Evolutionary conservation across 805 yeast genomes (phyloP).

Genomic region (Candida quercuum): DNA sequence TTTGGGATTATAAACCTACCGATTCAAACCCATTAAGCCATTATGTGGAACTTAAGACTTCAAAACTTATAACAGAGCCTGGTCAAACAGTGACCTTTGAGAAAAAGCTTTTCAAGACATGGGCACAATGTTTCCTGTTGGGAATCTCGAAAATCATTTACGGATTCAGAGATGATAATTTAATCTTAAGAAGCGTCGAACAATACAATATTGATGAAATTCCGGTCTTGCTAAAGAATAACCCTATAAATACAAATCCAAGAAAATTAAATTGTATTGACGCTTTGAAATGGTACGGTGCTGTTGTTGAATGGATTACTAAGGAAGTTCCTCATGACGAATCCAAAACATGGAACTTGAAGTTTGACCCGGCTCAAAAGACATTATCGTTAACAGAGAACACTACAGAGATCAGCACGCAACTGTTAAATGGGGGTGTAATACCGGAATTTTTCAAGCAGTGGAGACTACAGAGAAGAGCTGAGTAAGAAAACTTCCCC

Average conservation of each 20-base stretch:
- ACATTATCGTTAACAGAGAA: conserved; percentile 49
- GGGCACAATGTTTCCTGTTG: conserved; percentile 91
- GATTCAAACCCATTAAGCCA: conserved; percentile 43
- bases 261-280: conserved; percentile 65
- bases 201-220: conserved; percentile 72
- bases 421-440: conserved; percentile 35
- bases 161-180: conserved; percentile 79
- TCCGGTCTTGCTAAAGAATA: conserved; percentile 60
- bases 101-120: conserved; percentile 66
- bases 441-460: conserved; percentile 44
- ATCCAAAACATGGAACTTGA: conserved; percentile 44
- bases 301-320: conserved; percentile 73
- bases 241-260: conserved; percentile 35
- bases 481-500: too few species aligned
- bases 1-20: conserved; percentile 72
- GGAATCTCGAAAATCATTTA: conserved; percentile 80
- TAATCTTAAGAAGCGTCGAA: conserved; percentile 64
- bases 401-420: conserved; percentile 30
- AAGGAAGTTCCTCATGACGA: conserved; percentile 50
- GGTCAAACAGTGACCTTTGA: conserved; percentile 65
- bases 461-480: conserved; percentile 39
- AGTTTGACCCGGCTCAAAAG: conserved; percentile 51
- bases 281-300: conserved; percentile 82
- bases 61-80: conserved; percentile 48
- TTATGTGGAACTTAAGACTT: conserved; percentile 82